These are phyloP conservation scores for Remersonia thermophila DNA, from an alignment of 2,329 filamentous ascomycete genomes.

Conservation along the genomic window DNA sequence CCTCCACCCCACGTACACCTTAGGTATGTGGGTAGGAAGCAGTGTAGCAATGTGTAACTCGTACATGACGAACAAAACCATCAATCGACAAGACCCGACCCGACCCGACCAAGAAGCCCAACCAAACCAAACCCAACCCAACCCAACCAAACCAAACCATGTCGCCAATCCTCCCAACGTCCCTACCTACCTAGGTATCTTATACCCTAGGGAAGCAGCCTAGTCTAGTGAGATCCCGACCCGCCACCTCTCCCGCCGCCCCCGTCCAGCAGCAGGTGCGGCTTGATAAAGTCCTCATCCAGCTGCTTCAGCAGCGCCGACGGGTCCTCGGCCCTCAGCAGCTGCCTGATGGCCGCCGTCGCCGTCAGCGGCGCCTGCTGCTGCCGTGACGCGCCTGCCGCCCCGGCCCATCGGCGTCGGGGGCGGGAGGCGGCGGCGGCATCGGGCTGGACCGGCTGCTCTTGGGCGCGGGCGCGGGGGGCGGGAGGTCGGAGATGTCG, in stretches of 20 bases:
- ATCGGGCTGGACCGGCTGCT: conserved; percentile 28
- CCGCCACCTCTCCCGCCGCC: conserved; percentile 20
- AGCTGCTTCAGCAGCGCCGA: conserved; percentile 82
- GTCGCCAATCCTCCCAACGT: no score
- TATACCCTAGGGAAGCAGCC: no score
- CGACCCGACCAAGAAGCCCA: no score
- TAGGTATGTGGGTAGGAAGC: no score
- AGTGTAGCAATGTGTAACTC: no score
- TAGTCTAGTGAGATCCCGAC: conserved; percentile 9
- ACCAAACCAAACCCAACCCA: no score
- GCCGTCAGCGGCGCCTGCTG: conserved; percentile 45
- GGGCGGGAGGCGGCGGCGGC: conserved; percentile 16
- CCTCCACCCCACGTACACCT: no score
- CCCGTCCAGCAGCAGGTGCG: conserved; percentile 72
- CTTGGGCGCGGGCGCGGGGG: conserved; percentile 37
- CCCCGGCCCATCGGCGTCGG: background rate
- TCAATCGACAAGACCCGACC: no score
- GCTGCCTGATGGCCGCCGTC: conserved; percentile 62
- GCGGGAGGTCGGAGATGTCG: conserved; percentile 54
- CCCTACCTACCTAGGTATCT: no score
- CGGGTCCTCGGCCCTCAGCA: conserved; percentile 79
- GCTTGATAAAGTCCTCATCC: conserved; percentile 95
- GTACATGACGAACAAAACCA: no score
- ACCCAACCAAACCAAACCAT: no score
- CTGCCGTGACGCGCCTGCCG: conserved; percentile 11